Evolutionary conservation across 306 rosid species (phyloP).

Genomic region (Cercis canadensis): DNA sequence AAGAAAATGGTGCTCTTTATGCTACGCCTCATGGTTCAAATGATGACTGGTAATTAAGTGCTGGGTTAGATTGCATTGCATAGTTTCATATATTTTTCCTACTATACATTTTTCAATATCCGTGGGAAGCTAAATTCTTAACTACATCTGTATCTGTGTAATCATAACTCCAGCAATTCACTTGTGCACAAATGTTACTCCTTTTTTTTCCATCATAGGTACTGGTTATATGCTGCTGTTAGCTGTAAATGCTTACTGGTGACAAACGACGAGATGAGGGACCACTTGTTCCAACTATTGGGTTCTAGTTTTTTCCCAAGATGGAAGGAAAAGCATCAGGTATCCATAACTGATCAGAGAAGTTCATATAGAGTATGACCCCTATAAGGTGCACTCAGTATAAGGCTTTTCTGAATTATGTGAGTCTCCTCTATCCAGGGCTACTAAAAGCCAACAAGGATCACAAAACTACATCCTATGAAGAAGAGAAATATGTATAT

Average conservation of each 20-base stretch:
- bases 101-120: conserved; percentile 18
- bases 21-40: conserved; percentile 85
- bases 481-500: too few relatives aligned
- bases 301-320: conserved; percentile 90
- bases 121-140: conserved; percentile 11
- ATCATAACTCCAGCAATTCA: not conserved
- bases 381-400: conserved; percentile 29
- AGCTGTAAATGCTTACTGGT: conserved; percentile 72
- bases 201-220: conserved; percentile 54
- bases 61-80: too few relatives aligned
- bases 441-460: conserved; percentile 24
- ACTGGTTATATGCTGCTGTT: conserved; percentile 96
- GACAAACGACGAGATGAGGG: conserved; percentile 98
- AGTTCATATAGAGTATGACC: conserved; percentile 11
- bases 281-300: conserved; percentile 87
- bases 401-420: conserved; percentile 7
- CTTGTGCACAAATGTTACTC: conserved; percentile 11
- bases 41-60: conserved; percentile 81
- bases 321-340: conserved; percentile 99
- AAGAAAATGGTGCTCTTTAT: conserved; percentile 67
- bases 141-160: conserved; percentile 12
- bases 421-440: conserved; percentile 15
- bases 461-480: conserved; percentile 8
- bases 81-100: too few relatives aligned
- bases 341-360: conserved; percentile 40